Conservation (phyloP, 352 stramenopile species). For the Halophytophthora polymorphica region DNA sequence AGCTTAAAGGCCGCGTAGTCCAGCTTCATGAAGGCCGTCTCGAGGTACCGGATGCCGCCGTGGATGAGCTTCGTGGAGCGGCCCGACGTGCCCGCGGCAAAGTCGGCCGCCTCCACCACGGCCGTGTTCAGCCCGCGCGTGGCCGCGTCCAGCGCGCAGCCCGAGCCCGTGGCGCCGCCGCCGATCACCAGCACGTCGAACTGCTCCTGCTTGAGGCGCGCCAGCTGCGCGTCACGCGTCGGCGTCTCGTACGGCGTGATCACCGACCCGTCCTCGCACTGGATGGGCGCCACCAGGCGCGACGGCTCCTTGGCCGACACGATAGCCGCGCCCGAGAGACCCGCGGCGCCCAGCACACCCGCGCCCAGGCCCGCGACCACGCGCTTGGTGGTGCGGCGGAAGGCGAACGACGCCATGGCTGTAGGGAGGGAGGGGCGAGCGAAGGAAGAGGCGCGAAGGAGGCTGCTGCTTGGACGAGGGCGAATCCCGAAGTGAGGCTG, state of each 20-base stretch:
- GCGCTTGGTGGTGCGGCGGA: constrained; percentile 52
- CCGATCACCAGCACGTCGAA: constrained; percentile 95
- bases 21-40: constrained; percentile 93
- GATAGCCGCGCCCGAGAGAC: constrained; percentile 57
- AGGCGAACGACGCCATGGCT: constrained; percentile 61
- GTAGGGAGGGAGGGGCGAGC: neutral
- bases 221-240: constrained; percentile 61
- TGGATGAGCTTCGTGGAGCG: constrained; percentile 96
- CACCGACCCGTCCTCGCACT: constrained; percentile 79
- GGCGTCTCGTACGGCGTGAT: constrained; percentile 85
- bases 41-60: constrained; percentile 93
- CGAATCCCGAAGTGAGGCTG: constrained; percentile 38
- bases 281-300: constrained; percentile 72
- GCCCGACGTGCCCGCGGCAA: constrained; percentile 90
- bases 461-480: constrained; percentile 10
- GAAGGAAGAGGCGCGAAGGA: constrained; percentile 6
- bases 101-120: constrained; percentile 91
- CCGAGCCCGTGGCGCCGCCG: constrained; percentile 90
- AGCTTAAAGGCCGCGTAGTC: constrained; percentile 89
- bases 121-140: constrained; percentile 92
- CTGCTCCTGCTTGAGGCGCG: constrained; percentile 83
- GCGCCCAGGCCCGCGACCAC: constrained; percentile 50
- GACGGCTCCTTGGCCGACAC: constrained; percentile 70
- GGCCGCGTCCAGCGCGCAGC: constrained; percentile 87
- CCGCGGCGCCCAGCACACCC: constrained; percentile 39